Base-by-base conservation (phyloP, 345 rosid genomes). In the Gossypium bickii region DNA sequence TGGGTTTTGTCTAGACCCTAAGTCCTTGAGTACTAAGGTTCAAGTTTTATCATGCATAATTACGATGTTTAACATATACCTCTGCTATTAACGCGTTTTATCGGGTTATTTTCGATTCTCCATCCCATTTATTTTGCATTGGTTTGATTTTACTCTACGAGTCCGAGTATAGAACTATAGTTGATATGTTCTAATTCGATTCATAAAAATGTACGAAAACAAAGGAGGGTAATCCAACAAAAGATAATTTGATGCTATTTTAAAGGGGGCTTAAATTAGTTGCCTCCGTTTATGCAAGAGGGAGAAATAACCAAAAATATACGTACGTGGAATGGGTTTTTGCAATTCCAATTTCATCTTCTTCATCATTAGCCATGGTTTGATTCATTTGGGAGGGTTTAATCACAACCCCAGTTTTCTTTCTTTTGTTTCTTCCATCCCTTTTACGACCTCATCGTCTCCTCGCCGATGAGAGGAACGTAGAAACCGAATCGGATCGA, bases 401-500 rank as follows among this genome's bases (percentile, higher is more conserved):
- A 64, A 60, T 27, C 9, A 22, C 15, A 22, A 60, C 41, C 44
- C 68, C 6, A 34, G 7, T 34, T 8, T 16, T 9, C 47, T 16
- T 64, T 9, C 47, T 38, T 17, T 20, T 18, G 9, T 1, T 10
- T 12, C 11, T 34, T 34, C 41, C 7, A 34, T 34, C 41, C 41
- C 7, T 34, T 34, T 34, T 34, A 34, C 41, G 41, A 34, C 41
- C 41, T 34, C 41, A 34, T 66, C 8, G 7, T 18, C 9, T 12
- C 27, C 29, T 22, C 41, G 7, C 53, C 55, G 12, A 45, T 7
- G 17, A 82, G 76, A 80, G 84, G 82, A 68, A 71, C 47, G 7
- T 17, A 70, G 25, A 7, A 38, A 48, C 2, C 2, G 0, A 56
- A n/a, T 18, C 18, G 60, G 60, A n/a, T 18, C 24, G 27, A 18